Base-by-base conservation (phyloP, 306 rosid species). In the Rosa persica region DNA sequence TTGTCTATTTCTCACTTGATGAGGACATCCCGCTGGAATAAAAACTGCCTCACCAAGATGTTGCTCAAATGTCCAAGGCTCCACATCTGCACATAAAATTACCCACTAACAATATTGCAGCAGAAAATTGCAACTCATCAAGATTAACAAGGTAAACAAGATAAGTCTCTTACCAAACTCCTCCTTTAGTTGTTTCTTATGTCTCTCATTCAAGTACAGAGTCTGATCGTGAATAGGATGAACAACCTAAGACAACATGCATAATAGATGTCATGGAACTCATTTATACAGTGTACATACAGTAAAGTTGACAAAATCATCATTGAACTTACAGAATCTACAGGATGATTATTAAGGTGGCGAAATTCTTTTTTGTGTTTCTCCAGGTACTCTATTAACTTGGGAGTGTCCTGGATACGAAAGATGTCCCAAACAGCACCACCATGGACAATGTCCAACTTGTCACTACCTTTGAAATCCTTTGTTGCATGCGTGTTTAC, bases 381-480 rank as follows among this genome's bases (percentile, higher is more conserved):
- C 49, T 87, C 82, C 76, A 89, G 61, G 84, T 86, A 89, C 74
- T 84, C 80, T 55, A 73, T 81, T 81, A 89, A 71, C 83, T 89
- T 91, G 16, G 96, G 90, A 51, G 86, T 91, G 54, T 91, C 96
- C 85, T 91, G 86, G 76, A 88, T 78, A 15, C 96, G 92, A 74
- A 91, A 91, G 75, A 88, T 91, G 74, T 91, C 96, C 93, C 96
- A 88, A 80, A 91, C 89, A 80, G 96, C 93, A 40, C 90, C 92
- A 54, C 93, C 87, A 42, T 67, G 76, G 74, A 51, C 80, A 75
- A 40, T 69, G 48, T 83, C 77, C 58, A 79, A 66, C 22, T 57
- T 77, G 52, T 69, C 85, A 49, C 69, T 75, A 77, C 67, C 75
- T 74, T 83, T 75, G 16, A 76, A 44, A 80, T 80, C 79, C 72